phyloP scores from a whole-genome alignment of 2,329 filamentous ascomycete genomes.

The Phialemonium atrogriseum region DNA sequence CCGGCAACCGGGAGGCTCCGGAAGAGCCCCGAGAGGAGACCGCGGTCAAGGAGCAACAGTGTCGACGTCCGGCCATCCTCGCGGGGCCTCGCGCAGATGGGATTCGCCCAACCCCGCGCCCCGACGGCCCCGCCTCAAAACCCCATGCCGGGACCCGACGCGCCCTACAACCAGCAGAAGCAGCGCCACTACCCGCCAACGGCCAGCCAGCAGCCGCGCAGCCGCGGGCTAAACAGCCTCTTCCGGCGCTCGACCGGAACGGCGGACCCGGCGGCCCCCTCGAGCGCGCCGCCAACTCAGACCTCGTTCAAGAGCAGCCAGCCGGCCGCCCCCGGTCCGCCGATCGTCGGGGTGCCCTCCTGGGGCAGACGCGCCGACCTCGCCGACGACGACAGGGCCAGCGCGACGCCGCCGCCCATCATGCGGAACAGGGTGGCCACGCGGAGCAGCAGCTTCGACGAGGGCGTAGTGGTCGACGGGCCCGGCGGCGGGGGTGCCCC shows the following conservation, averaged over 20 bases:
- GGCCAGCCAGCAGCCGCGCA: conserved; percentile 29
- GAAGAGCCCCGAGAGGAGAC: conserved; percentile 16
- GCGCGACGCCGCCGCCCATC: conserved; percentile 50
- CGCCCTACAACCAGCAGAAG: conserved; percentile 12
- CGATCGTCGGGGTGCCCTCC: conserved; percentile 28
- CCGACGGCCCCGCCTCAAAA: conserved; percentile 12
- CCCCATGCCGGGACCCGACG: conserved; percentile 10
- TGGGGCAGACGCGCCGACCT: conserved; percentile 27
- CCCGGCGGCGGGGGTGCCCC: conserved; percentile 6
- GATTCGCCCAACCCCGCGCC: conserved; percentile 10
- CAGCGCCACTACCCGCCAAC: conserved; percentile 43
- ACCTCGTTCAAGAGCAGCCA: conserved; percentile 13
- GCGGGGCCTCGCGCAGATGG: conserved; percentile 6
- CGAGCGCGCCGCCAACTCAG: conserved; percentile 16
- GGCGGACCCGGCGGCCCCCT: conserved; percentile 13
- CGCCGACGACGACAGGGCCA: conserved; percentile 29
- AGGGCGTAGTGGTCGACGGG: conserved; percentile 5
- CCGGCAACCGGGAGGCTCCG: conserved; percentile 13
- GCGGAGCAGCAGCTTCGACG: conserved; percentile 9
- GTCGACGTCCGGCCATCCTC: conserved; percentile 10
- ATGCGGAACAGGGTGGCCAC: conserved; percentile 27
- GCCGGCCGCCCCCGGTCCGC: conserved; percentile 1
- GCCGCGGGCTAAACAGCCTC: conserved; percentile 38
- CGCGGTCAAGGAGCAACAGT: conserved; percentile 15
- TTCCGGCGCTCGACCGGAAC: conserved; percentile 43